Percentiles rank a stretch among this genome's conserved stretches.
Conservation (phyloP, 140 eudicot genomes). For the Anethum foeniculum region DNA sequence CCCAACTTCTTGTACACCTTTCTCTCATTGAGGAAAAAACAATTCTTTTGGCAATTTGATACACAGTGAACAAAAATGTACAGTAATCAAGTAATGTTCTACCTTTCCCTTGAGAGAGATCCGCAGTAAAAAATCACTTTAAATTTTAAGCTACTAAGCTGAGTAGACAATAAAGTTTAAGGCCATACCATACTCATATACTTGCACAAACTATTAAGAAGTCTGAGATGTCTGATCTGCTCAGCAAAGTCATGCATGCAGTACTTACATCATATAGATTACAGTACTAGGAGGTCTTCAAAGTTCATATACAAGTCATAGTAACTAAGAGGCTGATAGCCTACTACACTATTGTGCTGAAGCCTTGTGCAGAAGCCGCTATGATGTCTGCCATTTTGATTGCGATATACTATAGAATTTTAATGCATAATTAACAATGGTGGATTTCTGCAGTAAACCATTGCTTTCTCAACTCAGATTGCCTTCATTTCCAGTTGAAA, state of each 20-base stretch:
- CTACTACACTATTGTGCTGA: background rate
- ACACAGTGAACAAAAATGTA: too few species aligned
- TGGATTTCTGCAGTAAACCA: background rate
- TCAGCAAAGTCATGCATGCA: background rate
- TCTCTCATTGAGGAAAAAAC: too few species aligned
- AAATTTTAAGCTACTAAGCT: background rate
- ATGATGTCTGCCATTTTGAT: background rate
- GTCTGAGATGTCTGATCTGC: background rate
- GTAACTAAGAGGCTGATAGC: background rate
- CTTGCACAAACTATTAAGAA: background rate
- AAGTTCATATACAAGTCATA: background rate
- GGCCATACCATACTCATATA: background rate
- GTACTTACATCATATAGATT: background rate
- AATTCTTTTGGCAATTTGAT: too few species aligned
- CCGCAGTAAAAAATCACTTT: background rate
- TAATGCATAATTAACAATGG: background rate
- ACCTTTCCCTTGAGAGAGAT: background rate
- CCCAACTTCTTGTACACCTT: too few species aligned
- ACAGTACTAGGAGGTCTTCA: background rate
- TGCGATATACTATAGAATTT: background rate
- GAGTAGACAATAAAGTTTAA: background rate
- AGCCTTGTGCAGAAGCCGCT: background rate
- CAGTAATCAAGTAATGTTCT: too few species aligned
- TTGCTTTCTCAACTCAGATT: background rate
- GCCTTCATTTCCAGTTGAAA: background rate